Evolutionary conservation across 192 early-diverging fungal species (phyloP), one percentile per base, ranked within the genome.

Genomic region (Backusella macrospora): DNA sequence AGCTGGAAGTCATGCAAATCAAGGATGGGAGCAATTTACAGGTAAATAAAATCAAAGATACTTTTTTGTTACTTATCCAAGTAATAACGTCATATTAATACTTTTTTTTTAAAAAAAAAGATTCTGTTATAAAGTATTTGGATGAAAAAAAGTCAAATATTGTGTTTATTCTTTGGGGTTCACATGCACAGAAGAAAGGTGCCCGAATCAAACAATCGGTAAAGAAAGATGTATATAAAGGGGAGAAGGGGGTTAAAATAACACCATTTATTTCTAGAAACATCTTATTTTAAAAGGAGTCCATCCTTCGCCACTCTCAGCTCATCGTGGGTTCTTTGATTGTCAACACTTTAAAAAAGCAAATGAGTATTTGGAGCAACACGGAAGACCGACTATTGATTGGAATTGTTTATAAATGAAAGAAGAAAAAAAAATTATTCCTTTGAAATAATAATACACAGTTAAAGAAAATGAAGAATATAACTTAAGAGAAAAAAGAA

Each of bases 141-240:
- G 92, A 90, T 75, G 78, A 85, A 6, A 80, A 86, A 40, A 78
- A 81, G 3, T 62, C 45, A 1, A 79, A 89, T 52, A 85, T 96
- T 7, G 97, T 99, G 52, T 99, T 99, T 83, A 89, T 99, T 81
- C 86, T 98, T 26, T 99, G 97, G 96, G 97, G 97, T 21, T 75
- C 83, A 23, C 90, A 92, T 75, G 95, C 96, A 26, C 93, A 95
- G 78, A 95, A 95, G 83, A 95, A 95, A 68, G 93, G 92, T 14
- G 74, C 82, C 1, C 71, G 67, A 6, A 89, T 98, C 40, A 89
- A 97, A 67, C 88, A 85, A 48, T 72, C 76, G 26, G 73, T 59
- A 48, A 59, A 23, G 65, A 65, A n/a, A n/a, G n/a, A n/a, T n/a
- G n/a, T n/a, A n/a, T n/a, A n/a, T n/a, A n/a, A n/a, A n/a, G n/a